Evolutionary conservation across 2,329 filamentous ascomycete species (phyloP), one percentile per base, ranked within the genome.

Genomic region (Bipolaris oryzae): DNA sequence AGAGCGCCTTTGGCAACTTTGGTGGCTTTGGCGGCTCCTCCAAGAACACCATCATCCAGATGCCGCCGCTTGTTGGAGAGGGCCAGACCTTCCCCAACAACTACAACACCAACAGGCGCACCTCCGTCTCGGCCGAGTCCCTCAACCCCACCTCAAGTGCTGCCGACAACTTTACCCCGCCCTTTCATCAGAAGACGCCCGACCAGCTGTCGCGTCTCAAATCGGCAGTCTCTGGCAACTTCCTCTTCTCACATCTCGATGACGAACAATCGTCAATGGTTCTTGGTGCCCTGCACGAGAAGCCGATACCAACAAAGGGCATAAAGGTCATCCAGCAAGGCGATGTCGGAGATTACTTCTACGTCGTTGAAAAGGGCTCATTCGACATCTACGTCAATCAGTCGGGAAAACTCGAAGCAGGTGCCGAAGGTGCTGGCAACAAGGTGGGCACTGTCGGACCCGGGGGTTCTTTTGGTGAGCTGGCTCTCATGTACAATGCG

Each of bases 401-500:
- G 11, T 84, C 84, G 9, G 94, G 95, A 58, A 81, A 86, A 38
- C 83, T 96, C 51, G 90, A 96, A 72, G 83, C 92, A 7, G 94
- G 94, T 0, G 82, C 85, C 0, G 87, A 93, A 44, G 95, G 94
- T 10, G 84, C 97, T 79, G 95, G 95, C 47, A 82, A 84, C 58
- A 90, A 92, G 69, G 94, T 98, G 25, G 87, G 87, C 67, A 87
- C 84, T 35, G 96, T 96, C 55, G 89, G 91, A 42, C 86, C 92
- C 3, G 95, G 95, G 47, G 93, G 93, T 59, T 96, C 92, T 3
- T 99, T 99, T 77, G 95, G 95, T 68, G 95, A 99, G 80, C 84
- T 99, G 54, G 95, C 95, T 11, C 83, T 99, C 70, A 98, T 99
- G 95, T 98, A 99, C 81, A 97, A 98, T 72, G 92, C 95, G 20